Evolutionary conservation across 345 rosid species (phyloP).

Genomic region (Trapa bicornis): DNA sequence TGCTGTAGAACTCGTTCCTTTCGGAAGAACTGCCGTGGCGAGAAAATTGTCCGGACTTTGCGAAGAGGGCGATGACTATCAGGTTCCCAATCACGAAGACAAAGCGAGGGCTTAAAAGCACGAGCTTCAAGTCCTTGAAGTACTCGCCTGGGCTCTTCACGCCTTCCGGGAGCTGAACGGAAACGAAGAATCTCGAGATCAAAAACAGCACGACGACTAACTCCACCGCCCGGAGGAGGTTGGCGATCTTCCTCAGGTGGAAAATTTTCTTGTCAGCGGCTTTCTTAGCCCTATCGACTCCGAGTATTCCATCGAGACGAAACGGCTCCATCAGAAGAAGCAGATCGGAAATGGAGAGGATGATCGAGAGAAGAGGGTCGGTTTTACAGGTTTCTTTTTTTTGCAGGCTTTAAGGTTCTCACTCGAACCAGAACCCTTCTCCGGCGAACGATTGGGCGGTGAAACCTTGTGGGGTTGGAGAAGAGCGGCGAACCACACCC

Average conservation of each 20-base stretch:
- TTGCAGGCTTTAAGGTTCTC: conserved; percentile 7
- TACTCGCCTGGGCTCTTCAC: conserved; percentile 46
- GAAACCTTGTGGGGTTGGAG: conserved; percentile 18
- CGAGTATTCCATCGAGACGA: conserved; percentile 25
- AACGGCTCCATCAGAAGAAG: conserved; percentile 48
- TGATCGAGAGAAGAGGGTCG: neutral
- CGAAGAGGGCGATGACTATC: conserved; percentile 60
- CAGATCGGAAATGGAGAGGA: neutral
- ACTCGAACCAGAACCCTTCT: conserved; percentile 22
- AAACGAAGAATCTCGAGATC: conserved; percentile 41
- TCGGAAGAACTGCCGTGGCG: conserved; percentile 17
- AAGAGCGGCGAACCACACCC: conserved; percentile 15
- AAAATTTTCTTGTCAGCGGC: conserved; percentile 22
- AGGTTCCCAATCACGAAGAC: conserved; percentile 70
- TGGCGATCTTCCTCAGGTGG: conserved; percentile 33
- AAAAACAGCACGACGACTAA: conserved; percentile 38
- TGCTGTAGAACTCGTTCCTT: conserved; percentile 18
- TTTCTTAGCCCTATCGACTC: conserved; percentile 45
- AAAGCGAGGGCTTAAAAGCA: conserved; percentile 53
- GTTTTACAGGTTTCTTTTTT: conserved; percentile 1
- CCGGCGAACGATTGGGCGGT: conserved; percentile 12
- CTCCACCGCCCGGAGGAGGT: conserved; percentile 47
- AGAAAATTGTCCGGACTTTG: conserved; percentile 49
- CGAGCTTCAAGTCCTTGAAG: conserved; percentile 35
- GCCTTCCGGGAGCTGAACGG: conserved; percentile 35